These are phyloP conservation scores for Volvox carteri DNA, from an alignment of 163 green algal species.

Conservation along the genomic window DNA sequence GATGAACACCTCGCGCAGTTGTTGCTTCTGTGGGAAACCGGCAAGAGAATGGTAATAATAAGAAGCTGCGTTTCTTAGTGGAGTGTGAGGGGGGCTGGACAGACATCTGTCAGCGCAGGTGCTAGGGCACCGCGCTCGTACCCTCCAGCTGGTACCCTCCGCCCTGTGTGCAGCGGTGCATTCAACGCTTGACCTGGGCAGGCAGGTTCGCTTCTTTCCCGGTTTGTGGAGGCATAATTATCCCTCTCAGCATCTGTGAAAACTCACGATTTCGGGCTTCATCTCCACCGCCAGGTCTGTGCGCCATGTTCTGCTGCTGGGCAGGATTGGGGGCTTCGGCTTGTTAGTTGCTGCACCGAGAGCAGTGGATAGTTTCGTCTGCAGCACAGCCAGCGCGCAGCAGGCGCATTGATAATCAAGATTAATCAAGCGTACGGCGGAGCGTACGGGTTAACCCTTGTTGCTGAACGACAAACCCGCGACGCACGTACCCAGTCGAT, in stretches of 20 bases:
- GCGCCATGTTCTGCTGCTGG: slow-evolving; percentile 51
- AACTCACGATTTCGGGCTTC: slow-evolving; percentile 49
- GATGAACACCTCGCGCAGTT: slow-evolving; percentile 62
- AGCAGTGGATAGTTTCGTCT: slow-evolving; percentile 21
- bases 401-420: not conserved
- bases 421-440: not conserved
- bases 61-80: too few species aligned
- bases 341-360: slow-evolving; percentile 5
- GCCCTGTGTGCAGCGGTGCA: too few species aligned
- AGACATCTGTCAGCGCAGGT: too few species aligned
- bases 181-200: too few species aligned
- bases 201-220: too few species aligned
- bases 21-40: slow-evolving; percentile 46
- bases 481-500: slow-evolving; percentile 31
- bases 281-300: slow-evolving; percentile 50
- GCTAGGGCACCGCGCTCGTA: too few species aligned
- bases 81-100: too few species aligned
- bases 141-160: too few species aligned
- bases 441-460: not conserved
- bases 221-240: too few species aligned
- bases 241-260: not conserved
- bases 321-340: slow-evolving; percentile 38
- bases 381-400: not conserved
- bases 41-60: too few species aligned
- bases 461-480: not conserved